phyloP scores from a whole-genome alignment of 2,329 filamentous ascomycete genomes.

The Fusarium globosum region DNA sequence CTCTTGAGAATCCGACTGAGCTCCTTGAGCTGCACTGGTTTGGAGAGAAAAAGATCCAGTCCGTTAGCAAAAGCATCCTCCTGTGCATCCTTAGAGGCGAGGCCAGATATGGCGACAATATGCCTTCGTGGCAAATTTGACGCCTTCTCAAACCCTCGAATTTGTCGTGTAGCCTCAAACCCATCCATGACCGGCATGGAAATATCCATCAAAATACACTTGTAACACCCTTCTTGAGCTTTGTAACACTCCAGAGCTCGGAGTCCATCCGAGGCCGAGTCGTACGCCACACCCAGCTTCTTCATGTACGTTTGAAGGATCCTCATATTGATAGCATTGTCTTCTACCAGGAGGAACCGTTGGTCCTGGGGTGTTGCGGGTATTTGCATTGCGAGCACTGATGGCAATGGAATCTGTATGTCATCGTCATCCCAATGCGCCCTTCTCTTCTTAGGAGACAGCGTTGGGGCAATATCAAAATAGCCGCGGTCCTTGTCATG shows the following conservation, averaged over 20 bases:
- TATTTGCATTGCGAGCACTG: not conserved
- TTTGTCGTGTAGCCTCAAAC: constrained; percentile 61
- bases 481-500: not conserved
- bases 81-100: constrained; percentile 61
- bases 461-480: not conserved
- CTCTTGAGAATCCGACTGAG: constrained; percentile 42
- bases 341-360: constrained; percentile 54
- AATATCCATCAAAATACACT: constrained; percentile 59
- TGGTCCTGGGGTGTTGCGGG: not conserved
- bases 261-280: constrained; percentile 49
- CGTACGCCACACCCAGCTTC: constrained; percentile 46
- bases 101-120: constrained; percentile 65
- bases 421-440: constrained; percentile 1
- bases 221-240: constrained; percentile 35
- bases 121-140: constrained; percentile 52
- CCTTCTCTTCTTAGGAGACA: constrained; percentile 17
- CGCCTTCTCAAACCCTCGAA: constrained; percentile 61
- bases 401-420: not conserved
- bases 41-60: constrained; percentile 67
- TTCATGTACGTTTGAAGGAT: constrained; percentile 50
- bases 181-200: constrained; percentile 70
- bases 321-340: constrained; percentile 55
- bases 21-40: constrained; percentile 60
- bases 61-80: constrained; percentile 65
- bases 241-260: constrained; percentile 49